A percentile compares a stretch with the other conserved stretches of the same genome.
These are phyloP conservation scores for Dactylonectria macrodidyma DNA, from an alignment of 2,329 filamentous ascomycete species.

Conservation along the genomic window DNA sequence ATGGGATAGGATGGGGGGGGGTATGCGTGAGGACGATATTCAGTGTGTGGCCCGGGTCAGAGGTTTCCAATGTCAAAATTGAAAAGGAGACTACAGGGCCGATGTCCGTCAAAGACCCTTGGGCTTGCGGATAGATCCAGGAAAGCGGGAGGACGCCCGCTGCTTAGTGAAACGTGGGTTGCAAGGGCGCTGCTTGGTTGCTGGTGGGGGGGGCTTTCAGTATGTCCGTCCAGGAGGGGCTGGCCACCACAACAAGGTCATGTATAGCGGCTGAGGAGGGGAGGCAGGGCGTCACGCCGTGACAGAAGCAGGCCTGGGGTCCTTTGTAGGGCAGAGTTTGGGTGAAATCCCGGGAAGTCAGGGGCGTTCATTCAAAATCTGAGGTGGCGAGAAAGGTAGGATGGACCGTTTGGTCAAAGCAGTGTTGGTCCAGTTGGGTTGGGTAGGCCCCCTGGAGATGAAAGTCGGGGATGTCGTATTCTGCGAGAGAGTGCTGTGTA, in stretches of 20 bases:
- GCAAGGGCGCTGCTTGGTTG: conserved; percentile 37
- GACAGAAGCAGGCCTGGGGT: conserved; percentile 33
- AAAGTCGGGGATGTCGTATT: conserved; percentile 40
- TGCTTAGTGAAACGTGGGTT: conserved; percentile 40
- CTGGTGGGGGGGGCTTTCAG: conserved; percentile 37
- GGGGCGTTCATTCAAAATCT: conserved; percentile 40
- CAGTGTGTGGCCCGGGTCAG: conserved; percentile 22
- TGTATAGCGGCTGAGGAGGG: conserved; percentile 41
- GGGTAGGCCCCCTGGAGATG: conserved; percentile 39
- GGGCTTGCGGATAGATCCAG: conserved; percentile 36
- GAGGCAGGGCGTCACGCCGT: conserved; percentile 38
- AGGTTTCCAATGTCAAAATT: conserved; percentile 22
- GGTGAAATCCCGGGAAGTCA: conserved; percentile 37
- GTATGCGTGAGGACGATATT: conserved; percentile 19
- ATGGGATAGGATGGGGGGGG: conserved; percentile 16
- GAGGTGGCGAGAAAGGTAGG: conserved; percentile 35
- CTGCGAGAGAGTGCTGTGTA: conserved; percentile 41
- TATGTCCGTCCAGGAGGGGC: conserved; percentile 42
- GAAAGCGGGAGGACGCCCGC: conserved; percentile 36
- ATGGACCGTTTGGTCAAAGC: conserved; percentile 33
- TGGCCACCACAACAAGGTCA: conserved; percentile 35
- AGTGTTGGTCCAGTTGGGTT: conserved; percentile 32
- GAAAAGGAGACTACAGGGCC: conserved; percentile 23
- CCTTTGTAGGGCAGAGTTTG: conserved; percentile 40
- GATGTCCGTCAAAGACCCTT: conserved; percentile 29